Base-by-base conservation (phyloP, 192 early-diverging fungal species). In the Thamnidium elegans region DNA sequence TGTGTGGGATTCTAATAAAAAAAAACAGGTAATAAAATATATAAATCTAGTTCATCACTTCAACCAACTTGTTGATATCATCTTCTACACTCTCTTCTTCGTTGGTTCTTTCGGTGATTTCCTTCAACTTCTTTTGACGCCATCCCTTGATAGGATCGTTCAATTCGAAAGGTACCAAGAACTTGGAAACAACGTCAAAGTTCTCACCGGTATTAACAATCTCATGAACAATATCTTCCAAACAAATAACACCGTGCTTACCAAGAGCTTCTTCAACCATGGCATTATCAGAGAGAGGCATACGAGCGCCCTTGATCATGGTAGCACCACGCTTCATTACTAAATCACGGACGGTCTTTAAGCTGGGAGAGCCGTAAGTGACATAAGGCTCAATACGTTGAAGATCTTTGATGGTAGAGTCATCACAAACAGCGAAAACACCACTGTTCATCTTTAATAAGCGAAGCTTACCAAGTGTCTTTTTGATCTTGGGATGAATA, bases 201-300 rank as follows among this genome's bases (percentile, higher is more conserved):
- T 64, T 36, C n/a, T 64, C 63, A 52, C 50, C 51, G n/a, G 23
- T 51, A 30, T 20, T 54, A 13, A 70, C 52, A 21, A 70, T 55
- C 44, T 70, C 62, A 30, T 70, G 68, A 50, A 70, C 62, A 34
- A 70, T 63, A 62, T 70, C 68, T 58, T 70, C 68, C 45, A 70
- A 52, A 70, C 68, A 70, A 34, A 70, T 70, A 32, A 70, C 39
- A 51, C 61, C 61, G 1, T 51, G 21, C 11, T 63, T 34, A 32
- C 68, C 59, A 8, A 70, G 32, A 1, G 20, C 34, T 26, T 64
- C 68, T 63, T 70, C 68, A 6, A 70, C 53, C 62, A 70, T 58
- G 54, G 53, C 48, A 48, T 70, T 70, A 19, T 70, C 68, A n/a
- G 68, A 58, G 6, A 70, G n/a, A 19, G 68, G 53, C 34, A 39